Conservation (phyloP, 352 stramenopile species). For the Phytophthora sojae region DNA sequence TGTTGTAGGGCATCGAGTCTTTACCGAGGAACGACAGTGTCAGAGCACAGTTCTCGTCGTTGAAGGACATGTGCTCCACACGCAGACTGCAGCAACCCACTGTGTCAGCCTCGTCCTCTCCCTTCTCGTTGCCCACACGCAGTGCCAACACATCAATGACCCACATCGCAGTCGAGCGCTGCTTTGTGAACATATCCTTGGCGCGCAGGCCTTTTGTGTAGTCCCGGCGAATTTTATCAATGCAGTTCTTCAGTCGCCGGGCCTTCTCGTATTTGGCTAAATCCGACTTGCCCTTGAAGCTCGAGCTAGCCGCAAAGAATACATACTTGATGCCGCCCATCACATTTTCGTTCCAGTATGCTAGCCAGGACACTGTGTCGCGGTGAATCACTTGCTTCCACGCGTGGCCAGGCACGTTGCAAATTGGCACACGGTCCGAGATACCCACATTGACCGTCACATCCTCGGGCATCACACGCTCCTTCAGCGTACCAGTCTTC, state of each 20-base stretch:
- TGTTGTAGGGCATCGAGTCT: conserved; percentile 99
- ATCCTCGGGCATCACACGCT: conserved; percentile 95
- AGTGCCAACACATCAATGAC: conserved; percentile 99
- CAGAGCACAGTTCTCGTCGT: conserved; percentile 92
- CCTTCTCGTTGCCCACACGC: conserved; percentile 99
- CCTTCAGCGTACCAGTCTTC: conserved; percentile 99
- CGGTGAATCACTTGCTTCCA: conserved; percentile 98
- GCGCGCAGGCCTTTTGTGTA: conserved; percentile 90
- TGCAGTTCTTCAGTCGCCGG: conserved; percentile 97
- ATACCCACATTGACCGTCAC: conserved; percentile 98
- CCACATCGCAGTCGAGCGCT: conserved; percentile 99
- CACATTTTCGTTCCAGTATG: conserved; percentile 99
- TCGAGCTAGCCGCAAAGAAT: conserved; percentile 97
- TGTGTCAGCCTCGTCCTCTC: conserved; percentile 98
- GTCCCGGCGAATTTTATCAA: conserved; percentile 95
- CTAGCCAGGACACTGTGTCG: conserved; percentile 92
- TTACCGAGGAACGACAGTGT: conserved; percentile 99
- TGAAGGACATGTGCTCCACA: conserved; percentile 99
- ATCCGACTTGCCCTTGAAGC: conserved; percentile 99
- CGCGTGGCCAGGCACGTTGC: conserved; percentile 93
- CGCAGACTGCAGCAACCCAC: conserved; percentile 99
- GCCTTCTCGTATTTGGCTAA: conserved; percentile 99
- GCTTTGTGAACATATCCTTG: conserved; percentile 92
- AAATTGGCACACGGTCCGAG: conserved; percentile 91
- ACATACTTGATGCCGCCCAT: conserved; percentile 99